Conservation (phyloP, 257 asterid genomes). For the Nicotiana knightiana region DNA sequence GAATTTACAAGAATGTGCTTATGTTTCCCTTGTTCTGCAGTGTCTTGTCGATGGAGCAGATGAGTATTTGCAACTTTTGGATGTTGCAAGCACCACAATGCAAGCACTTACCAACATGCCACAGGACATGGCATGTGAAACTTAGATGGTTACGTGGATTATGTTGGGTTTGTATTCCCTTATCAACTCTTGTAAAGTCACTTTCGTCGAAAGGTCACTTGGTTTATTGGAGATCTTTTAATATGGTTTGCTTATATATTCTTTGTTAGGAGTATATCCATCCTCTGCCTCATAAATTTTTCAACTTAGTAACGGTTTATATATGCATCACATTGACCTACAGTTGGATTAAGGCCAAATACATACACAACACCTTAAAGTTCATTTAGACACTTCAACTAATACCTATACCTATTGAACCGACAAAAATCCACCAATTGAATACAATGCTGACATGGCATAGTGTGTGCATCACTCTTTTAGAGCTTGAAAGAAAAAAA, state of each 20-base stretch:
- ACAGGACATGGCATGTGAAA: slow-evolving; percentile 38
- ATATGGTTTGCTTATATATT: not conserved
- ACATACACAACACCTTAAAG: too few relatives aligned
- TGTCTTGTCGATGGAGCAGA: slow-evolving; percentile 91
- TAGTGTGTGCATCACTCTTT: too few relatives aligned
- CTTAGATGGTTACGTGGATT: slow-evolving; percentile 12
- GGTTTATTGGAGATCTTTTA: not conserved
- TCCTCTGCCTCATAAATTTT: not conserved
- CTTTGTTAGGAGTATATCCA: not conserved
- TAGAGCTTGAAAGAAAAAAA: too few relatives aligned
- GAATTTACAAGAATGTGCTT: not conserved
- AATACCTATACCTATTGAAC: too few relatives aligned
- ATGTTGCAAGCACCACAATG: slow-evolving; percentile 65
- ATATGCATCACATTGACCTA: not conserved
- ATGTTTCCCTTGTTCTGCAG: slow-evolving; percentile 31
- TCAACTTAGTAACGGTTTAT: not conserved
- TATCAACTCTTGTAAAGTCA: not conserved
- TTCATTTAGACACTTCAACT: too few relatives aligned
- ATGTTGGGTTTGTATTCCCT: not conserved
- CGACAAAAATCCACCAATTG: too few relatives aligned
- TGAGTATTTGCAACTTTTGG: slow-evolving; percentile 88
- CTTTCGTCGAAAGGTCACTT: not conserved
- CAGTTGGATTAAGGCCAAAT: too few relatives aligned
- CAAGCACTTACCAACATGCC: slow-evolving; percentile 62
- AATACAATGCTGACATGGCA: too few relatives aligned